Conservation (phyloP, 768 basidiomycete genomes). For the Dioszegia aurantiaca region DNA sequence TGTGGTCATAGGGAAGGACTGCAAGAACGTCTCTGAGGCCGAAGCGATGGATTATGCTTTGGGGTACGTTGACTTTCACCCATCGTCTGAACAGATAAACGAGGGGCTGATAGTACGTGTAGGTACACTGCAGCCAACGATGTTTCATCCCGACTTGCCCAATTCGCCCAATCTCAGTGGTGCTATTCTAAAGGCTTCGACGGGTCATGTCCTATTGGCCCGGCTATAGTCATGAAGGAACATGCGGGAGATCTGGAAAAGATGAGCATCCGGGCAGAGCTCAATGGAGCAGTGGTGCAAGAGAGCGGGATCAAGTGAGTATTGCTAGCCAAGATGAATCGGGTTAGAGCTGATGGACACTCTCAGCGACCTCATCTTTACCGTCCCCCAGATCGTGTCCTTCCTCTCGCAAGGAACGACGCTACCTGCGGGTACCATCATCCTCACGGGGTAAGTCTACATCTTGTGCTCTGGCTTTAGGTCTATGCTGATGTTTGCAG, state of each 20-base stretch:
- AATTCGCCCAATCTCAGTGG: constrained; percentile 80
- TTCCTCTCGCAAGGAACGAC: constrained; percentile 54
- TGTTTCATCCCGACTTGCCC: constrained; percentile 77
- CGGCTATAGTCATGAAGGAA: constrained; percentile 69
- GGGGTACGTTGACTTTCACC: constrained; percentile 55
- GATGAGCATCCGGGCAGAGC: constrained; percentile 61
- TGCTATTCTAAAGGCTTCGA: constrained; percentile 83
- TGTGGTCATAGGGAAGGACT: constrained; percentile 76
- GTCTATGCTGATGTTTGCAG: constrained; percentile 51
- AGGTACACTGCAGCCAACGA: constrained; percentile 56
- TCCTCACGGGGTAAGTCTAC: constrained; percentile 49
- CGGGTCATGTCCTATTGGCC: constrained; percentile 68
- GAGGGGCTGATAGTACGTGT: constrained; percentile 1
- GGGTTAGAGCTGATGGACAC: background rate
- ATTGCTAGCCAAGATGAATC: background rate
- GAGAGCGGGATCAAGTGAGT: constrained; percentile 73
- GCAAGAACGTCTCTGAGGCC: constrained; percentile 73
- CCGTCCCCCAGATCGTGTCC: constrained; percentile 63
- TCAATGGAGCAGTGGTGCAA: constrained; percentile 70
- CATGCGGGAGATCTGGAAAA: constrained; percentile 66
- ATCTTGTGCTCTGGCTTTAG: background rate
- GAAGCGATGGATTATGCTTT: constrained; percentile 83
- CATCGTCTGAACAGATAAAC: background rate
- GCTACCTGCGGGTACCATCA: constrained; percentile 50
- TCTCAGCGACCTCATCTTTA: constrained; percentile 76